Percentiles rank a stretch among this genome's conserved stretches.
These are phyloP conservation scores for Ormosia emarginata DNA, from an alignment of 306 rosid species.

Conservation along the genomic window DNA sequence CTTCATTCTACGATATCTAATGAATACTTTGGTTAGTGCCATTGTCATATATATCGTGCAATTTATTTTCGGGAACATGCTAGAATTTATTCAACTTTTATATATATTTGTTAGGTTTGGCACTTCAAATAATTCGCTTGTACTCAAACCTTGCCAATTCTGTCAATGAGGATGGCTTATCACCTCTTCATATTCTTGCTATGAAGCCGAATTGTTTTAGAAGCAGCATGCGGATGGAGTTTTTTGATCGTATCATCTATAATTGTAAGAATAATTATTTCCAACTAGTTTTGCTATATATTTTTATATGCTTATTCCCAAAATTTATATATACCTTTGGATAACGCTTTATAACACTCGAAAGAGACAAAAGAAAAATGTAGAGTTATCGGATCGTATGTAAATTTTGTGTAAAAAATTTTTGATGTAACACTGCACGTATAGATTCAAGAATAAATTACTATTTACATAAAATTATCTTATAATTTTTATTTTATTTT, in stretches of 20 bases:
- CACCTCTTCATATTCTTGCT: conserved; percentile 48
- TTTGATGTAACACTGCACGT: not conserved
- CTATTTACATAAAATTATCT: no score
- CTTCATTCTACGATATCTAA: conserved; percentile 41
- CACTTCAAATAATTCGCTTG: conserved; percentile 23
- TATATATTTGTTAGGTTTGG: conserved; percentile 43
- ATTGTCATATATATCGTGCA: not conserved
- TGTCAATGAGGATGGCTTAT: conserved; percentile 27
- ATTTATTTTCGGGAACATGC: not conserved
- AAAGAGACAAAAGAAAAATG: not conserved
- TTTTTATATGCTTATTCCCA: no score
- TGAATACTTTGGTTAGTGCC: conserved; percentile 44
- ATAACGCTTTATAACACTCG: not conserved
- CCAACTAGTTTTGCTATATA: not conserved
- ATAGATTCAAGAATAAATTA: not conserved
- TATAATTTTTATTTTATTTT: no score
- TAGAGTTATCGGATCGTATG: no score
- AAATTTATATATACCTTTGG: not conserved
- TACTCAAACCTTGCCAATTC: conserved; percentile 30
- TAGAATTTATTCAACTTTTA: not conserved
- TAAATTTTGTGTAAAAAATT: not conserved
- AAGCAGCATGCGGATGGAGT: conserved; percentile 43
- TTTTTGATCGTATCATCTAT: conserved; percentile 23
- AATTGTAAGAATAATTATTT: conserved; percentile 23
- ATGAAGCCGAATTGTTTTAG: conserved; percentile 39